Percentiles rank a stretch among this genome's conserved stretches.
phyloP scores from a whole-genome alignment of 1,284 basidiomycete genomes.

The Chalciporus sp. region DNA sequence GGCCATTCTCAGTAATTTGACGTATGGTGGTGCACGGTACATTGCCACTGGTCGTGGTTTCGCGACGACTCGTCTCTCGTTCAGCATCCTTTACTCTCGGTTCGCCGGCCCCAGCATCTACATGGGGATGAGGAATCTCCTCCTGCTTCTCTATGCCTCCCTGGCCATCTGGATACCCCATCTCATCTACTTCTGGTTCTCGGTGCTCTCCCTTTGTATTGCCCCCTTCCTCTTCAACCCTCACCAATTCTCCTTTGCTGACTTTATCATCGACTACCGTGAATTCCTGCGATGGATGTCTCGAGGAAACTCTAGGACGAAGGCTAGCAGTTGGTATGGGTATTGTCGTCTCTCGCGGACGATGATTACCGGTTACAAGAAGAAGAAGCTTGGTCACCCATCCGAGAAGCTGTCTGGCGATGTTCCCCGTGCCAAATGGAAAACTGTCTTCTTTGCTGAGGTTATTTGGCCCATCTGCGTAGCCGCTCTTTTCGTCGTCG shows the following conservation, averaged over 20 bases:
- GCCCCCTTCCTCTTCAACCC: constrained; percentile 98
- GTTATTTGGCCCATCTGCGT: constrained; percentile 81
- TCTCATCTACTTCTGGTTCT: constrained; percentile 97
- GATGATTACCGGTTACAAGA: constrained; percentile 97
- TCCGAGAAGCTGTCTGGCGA: constrained; percentile 95
- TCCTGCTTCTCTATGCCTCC: constrained; percentile 87
- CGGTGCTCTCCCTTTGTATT: constrained; percentile 87
- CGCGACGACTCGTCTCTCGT: constrained; percentile 92
- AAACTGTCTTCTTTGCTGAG: constrained; percentile 83
- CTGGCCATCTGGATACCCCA: constrained; percentile 91
- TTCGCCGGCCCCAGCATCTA: constrained; percentile 99
- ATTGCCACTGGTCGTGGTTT: constrained; percentile 98
- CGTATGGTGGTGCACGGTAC: constrained; percentile 94
- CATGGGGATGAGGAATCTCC: constrained; percentile 91
- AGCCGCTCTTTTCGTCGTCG: constrained; percentile 79
- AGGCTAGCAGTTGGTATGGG: constrained; percentile 97
- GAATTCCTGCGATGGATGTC: constrained; percentile 99
- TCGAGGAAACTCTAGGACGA: constrained; percentile 91
- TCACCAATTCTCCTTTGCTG: constrained; percentile 93
- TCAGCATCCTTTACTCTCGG: constrained; percentile 93
- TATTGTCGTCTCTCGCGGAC: constrained; percentile 95
- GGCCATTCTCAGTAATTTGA: constrained; percentile 92
- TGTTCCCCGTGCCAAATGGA: constrained; percentile 88
- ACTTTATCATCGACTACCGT: constrained; percentile 97
- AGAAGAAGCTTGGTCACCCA: constrained; percentile 94